These are phyloP conservation scores for Alternaria gansuensis DNA, from an alignment of 2,329 filamentous ascomycete genomes.

Conservation along the genomic window DNA sequence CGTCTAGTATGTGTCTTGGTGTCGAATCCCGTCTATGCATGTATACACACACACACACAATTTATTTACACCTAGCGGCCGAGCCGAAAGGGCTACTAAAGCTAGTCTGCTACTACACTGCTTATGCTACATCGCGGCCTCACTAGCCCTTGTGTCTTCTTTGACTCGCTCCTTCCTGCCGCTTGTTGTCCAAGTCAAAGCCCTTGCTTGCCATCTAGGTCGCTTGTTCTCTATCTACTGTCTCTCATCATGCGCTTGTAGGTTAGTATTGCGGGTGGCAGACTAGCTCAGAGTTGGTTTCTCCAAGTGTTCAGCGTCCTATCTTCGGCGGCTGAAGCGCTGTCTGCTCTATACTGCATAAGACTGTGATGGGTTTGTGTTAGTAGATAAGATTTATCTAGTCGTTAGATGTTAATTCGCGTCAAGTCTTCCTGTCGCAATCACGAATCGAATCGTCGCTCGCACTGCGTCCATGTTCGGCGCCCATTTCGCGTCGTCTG, in stretches of 20 bases:
- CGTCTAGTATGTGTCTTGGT: too few species aligned
- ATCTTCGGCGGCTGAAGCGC: constrained; percentile 14
- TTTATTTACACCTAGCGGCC: constrained; percentile 16
- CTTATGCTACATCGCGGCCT: constrained; percentile 14
- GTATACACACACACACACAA: constrained; percentile 18
- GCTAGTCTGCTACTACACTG: constrained; percentile 18
- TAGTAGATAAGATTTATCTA: constrained; percentile 10
- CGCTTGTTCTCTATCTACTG: constrained; percentile 12
- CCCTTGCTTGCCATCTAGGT: constrained; percentile 11
- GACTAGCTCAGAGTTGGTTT: constrained; percentile 14
- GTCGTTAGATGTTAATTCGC: constrained; percentile 9
- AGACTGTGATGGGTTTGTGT: constrained; percentile 12
- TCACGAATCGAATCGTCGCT: too few species aligned
- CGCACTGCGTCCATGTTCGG: background rate
- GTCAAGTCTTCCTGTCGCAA: constrained; percentile 6
- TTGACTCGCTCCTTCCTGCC: constrained; percentile 9
- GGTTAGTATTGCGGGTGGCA: constrained; percentile 18
- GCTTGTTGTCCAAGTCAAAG: constrained; percentile 8
- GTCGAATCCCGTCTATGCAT: too few species aligned
- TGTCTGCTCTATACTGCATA: constrained; percentile 15
- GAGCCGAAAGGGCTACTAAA: constrained; percentile 19
- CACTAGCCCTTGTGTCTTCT: constrained; percentile 18
- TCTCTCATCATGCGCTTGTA: constrained; percentile 9
- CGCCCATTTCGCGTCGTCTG: constrained; percentile 17
- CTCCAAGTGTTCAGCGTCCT: constrained; percentile 22